A percentile compares a stretch with the other conserved stretches of the same genome.
phyloP scores from a whole-genome alignment of 805 yeast genomes.

The Lipomyces kockii region DNA sequence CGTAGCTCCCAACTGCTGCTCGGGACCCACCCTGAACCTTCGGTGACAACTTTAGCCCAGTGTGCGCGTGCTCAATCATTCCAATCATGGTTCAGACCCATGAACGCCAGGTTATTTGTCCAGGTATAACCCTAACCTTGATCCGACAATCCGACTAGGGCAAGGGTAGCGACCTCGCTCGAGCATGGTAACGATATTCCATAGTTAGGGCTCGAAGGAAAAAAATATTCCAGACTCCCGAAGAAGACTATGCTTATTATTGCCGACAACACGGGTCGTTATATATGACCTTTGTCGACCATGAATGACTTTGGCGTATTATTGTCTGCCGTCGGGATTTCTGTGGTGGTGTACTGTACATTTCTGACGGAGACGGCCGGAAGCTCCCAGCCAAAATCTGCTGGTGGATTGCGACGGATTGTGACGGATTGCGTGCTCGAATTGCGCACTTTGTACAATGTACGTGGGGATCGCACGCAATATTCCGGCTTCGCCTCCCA shows the following conservation, averaged over 20 bases:
- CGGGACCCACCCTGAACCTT: too few relatives aligned
- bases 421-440: background rate
- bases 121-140: too few relatives aligned
- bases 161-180: background rate
- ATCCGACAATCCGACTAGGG: too few relatives aligned
- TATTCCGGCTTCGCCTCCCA: background rate
- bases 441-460: background rate
- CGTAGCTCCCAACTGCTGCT: too few relatives aligned
- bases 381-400: background rate
- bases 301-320: background rate
- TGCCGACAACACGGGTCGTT: background rate
- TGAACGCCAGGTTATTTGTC: too few relatives aligned
- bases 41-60: too few relatives aligned
- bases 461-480: background rate
- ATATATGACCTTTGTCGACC: background rate
- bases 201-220: background rate
- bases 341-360: background rate
- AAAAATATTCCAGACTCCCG: background rate
- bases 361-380: background rate
- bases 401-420: background rate
- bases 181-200: background rate
- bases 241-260: background rate
- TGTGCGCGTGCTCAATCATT: too few relatives aligned
- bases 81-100: too few relatives aligned
- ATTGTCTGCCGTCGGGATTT: background rate